Percentiles rank a stretch among this genome's conserved stretches.
phyloP scores from a whole-genome alignment of 148 eudicot genomes.

The Spergularia bocconei region DNA sequence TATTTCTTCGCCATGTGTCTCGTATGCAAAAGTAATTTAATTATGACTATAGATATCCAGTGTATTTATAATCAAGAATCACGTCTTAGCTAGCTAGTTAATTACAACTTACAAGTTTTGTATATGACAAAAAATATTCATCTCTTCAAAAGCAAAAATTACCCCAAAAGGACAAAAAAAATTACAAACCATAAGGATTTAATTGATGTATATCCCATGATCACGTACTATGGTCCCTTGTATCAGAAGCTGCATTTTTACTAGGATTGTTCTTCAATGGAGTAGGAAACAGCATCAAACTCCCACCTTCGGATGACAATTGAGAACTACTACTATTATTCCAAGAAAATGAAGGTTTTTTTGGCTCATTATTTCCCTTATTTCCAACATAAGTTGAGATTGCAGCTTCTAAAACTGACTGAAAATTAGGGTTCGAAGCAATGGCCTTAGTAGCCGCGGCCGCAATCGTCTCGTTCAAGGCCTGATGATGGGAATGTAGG shows the following conservation, averaged over 20 bases:
- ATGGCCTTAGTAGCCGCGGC: conserved; percentile 37
- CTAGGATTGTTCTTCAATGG: conserved; percentile 6
- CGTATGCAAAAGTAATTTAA: too few species aligned
- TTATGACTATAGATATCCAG: too few species aligned
- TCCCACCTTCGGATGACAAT: not conserved
- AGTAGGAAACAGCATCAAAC: too few species aligned
- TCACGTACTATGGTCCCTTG: conserved; percentile 23
- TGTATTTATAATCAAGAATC: not conserved
- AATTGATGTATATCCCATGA: not conserved
- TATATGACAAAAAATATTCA: not conserved
- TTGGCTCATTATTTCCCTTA: conserved; percentile 16
- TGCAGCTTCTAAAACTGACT: conserved; percentile 46
- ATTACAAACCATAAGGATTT: conserved; percentile 1
- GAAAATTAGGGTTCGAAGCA: conserved; percentile 38
- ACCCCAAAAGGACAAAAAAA: not conserved
- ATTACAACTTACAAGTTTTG: not conserved
- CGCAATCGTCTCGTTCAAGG: conserved; percentile 32
- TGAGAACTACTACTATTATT: conserved; percentile 2
- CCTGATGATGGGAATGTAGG: conserved; percentile 22
- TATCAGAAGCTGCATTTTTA: conserved; percentile 5
- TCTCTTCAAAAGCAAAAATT: not conserved
- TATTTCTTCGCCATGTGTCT: too few species aligned
- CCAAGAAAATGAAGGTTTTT: conserved; percentile 9
- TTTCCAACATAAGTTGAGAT: conserved; percentile 40
- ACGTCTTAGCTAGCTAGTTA: not conserved